Conservation (phyloP, 2,329 filamentous ascomycete genomes). For the Fusarium praegraminearum region DNA sequence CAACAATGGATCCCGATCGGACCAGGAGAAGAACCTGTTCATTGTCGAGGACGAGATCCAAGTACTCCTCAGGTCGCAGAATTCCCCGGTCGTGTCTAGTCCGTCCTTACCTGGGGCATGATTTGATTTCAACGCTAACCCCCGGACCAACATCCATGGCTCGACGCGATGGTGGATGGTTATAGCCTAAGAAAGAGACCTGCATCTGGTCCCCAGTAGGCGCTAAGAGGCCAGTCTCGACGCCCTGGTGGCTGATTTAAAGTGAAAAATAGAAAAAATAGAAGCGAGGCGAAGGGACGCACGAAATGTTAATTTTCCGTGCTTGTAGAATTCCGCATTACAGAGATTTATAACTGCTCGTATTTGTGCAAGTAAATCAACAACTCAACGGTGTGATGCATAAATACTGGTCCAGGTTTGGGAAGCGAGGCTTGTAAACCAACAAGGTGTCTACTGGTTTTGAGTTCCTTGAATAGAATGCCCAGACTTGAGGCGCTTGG, state of each 20-base stretch:
- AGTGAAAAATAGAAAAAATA: slow-evolving; percentile 1
- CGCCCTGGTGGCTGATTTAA: slow-evolving; percentile 31
- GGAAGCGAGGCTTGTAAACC: not conserved
- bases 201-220: slow-evolving; percentile 33
- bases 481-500: slow-evolving; percentile 9
- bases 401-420: not conserved
- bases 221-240: slow-evolving; percentile 34
- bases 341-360: not conserved
- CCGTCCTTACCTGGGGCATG: slow-evolving; percentile 25
- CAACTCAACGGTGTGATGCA: not conserved
- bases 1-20: not conserved
- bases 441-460: slow-evolving; percentile 4
- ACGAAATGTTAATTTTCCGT: not conserved
- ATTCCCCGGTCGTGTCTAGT: slow-evolving; percentile 22
- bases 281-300: slow-evolving; percentile 8
- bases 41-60: slow-evolving; percentile 3
- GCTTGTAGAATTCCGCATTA: not conserved
- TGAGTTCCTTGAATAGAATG: slow-evolving; percentile 10
- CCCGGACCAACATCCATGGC: slow-evolving; percentile 27
- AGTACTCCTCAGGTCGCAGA: slow-evolving; percentile 16
- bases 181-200: slow-evolving; percentile 33
- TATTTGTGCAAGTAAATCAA: not conserved
- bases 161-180: not conserved
- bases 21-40: not conserved
- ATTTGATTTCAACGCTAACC: slow-evolving; percentile 37